Evolutionary conservation across 148 eudicot genomes (phyloP).

Genomic region (Spergularia bocconei): DNA sequence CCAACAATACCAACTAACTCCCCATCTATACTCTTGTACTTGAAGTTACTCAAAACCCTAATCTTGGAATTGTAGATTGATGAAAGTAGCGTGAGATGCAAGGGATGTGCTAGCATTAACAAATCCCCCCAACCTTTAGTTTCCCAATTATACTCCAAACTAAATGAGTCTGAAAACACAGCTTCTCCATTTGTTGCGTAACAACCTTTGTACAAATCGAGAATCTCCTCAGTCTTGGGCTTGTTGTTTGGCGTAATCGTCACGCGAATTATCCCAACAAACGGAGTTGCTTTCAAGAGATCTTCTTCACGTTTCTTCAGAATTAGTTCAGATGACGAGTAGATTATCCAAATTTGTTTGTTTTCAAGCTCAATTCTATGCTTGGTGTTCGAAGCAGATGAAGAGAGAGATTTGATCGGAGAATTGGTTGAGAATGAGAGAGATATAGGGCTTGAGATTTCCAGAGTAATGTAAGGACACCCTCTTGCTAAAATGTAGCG

Average conservation of each 20-base stretch:
- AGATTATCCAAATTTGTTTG: slow-evolving; percentile 20
- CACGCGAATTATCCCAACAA: slow-evolving; percentile 22
- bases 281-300: neutral
- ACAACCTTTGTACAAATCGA: slow-evolving; percentile 19
- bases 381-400: neutral
- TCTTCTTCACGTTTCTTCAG: neutral
- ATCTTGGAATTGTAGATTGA: slow-evolving; percentile 11
- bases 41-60: slow-evolving; percentile 11
- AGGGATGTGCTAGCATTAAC: slow-evolving; percentile 24
- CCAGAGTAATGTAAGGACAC: slow-evolving; percentile 19
- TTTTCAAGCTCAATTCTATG: slow-evolving; percentile 18
- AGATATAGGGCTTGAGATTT: slow-evolving; percentile 5
- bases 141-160: slow-evolving; percentile 20
- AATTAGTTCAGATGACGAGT: slow-evolving; percentile 16
- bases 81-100: slow-evolving; percentile 25
- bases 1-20: slow-evolving; percentile 20
- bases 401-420: no score
- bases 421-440: no score
- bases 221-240: slow-evolving; percentile 11
- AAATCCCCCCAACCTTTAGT: slow-evolving; percentile 23
- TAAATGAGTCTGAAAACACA: neutral
- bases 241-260: neutral
- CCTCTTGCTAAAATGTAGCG: slow-evolving; percentile 18
- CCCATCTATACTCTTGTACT: slow-evolving; percentile 9
- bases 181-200: slow-evolving; percentile 20